These are phyloP conservation scores for Debaryomyces sp. DNA, from an alignment of 1,139 yeast genomes.

Conservation along the genomic window DNA sequence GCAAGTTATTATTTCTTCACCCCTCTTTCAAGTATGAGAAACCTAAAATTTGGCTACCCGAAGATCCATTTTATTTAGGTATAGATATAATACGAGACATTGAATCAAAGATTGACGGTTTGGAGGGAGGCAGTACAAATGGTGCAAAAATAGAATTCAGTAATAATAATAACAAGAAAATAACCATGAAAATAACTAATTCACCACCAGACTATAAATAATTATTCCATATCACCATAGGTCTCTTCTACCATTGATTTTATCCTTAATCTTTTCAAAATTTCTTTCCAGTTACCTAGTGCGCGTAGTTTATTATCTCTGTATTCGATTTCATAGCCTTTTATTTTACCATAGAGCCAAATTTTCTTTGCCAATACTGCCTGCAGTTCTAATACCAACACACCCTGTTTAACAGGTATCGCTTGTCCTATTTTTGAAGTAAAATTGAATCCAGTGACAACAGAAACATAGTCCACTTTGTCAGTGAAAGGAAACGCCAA, in stretches of 20 bases:
- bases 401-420: constrained; percentile 34
- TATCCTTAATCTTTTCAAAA: constrained; percentile 25
- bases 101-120: constrained; percentile 11
- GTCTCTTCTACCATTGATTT: constrained; percentile 22
- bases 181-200: constrained; percentile 26
- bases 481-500: constrained; percentile 8
- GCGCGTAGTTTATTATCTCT: constrained; percentile 10
- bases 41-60: constrained; percentile 40
- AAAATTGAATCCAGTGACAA: constrained; percentile 38
- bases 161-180: constrained; percentile 14
- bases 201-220: constrained; percentile 44
- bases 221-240: not conserved
- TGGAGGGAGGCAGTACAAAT: constrained; percentile 28
- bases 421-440: constrained; percentile 28
- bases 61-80: constrained; percentile 24
- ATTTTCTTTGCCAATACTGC: constrained; percentile 23
- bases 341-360: constrained; percentile 31
- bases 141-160: constrained; percentile 31
- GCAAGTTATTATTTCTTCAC: constrained; percentile 29
- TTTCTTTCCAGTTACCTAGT: constrained; percentile 24
- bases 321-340: constrained; percentile 13
- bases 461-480: constrained; percentile 31
- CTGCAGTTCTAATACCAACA: constrained; percentile 26
- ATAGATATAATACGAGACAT: constrained; percentile 10
- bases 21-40: constrained; percentile 37